Evolutionary conservation across 2,329 filamentous ascomycete species (phyloP), one percentile per base, ranked within the genome.

Genomic region (Calonectria montana): DNA sequence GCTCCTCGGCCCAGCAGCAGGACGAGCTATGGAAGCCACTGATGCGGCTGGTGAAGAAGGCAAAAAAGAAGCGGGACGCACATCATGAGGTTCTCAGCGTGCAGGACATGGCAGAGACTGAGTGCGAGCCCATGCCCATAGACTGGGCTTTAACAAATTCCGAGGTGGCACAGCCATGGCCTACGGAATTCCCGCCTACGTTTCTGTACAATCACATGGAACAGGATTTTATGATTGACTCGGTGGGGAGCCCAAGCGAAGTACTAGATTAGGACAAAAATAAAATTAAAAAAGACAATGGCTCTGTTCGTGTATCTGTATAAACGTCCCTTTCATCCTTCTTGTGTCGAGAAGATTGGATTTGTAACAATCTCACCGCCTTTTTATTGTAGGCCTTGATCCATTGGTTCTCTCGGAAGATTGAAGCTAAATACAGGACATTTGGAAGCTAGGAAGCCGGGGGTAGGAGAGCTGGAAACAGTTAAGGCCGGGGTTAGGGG

Each of bases 11-110:
- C 7, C 63, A 63, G 59, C 59, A 62, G 57, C 57, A 65, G 9
- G 63, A 65, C 39, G 63, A 55, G n/a, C 63, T 65, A 2, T 65
- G 63, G 63, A 65, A 65, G 27, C 63, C 63, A 23, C 25, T 65
- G 16, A 65, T 65, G 48, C 35, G 48, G 48, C 37, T 65, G 25
- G 48, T 41, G 25, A 65, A 55, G 13, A 55, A 53, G 35, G 48
- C 63, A 4, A 55, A 41, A 12, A 43, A 41, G 37, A 65, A 31
- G 48, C 63, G 48, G 8, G 63, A 55, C 9, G 48, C 63, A 31
- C 43, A 31, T 15, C 43, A 31, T 15, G 25, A 43, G 37, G 23
- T 37, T 12, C 48, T 55, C 27, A 15, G 15, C 35, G 47, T 41
- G 62, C 47, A 65, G 35, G 63, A 55, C 37, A 31, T 37, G 18